Conservation (phyloP, 306 rosid species). For the Quercus engelmannii region DNA sequence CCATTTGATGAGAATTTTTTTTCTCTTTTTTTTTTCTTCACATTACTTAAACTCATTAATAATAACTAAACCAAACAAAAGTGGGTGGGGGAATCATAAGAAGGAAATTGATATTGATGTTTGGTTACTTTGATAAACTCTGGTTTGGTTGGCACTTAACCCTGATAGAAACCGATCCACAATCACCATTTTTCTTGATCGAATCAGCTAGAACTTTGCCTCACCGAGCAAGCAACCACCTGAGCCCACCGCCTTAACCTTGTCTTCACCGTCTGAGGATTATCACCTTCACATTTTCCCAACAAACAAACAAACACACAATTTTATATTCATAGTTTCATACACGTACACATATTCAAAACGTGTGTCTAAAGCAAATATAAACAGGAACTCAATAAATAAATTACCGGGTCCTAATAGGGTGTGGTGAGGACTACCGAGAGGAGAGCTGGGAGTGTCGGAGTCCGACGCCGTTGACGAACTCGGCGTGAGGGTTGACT, state of each 20-base stretch:
- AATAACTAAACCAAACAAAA: slow-evolving; percentile 12
- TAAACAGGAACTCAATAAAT: not conserved
- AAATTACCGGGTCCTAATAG: slow-evolving; percentile 48
- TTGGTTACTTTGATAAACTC: slow-evolving; percentile 41
- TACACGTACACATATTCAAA: too few relatives aligned
- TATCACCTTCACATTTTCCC: slow-evolving; percentile 48
- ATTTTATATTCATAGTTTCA: not conserved
- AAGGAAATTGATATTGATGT: slow-evolving; percentile 13
- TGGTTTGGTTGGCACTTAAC: slow-evolving; percentile 25
- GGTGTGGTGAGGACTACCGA: slow-evolving; percentile 59
- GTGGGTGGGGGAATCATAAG: slow-evolving; percentile 35
- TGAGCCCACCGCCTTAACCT: slow-evolving; percentile 95
- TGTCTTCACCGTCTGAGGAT: slow-evolving; percentile 76
- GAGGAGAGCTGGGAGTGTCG: slow-evolving; percentile 46
- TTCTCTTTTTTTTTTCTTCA: not conserved
- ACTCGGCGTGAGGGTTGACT: slow-evolving; percentile 30
- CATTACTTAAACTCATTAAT: not conserved
- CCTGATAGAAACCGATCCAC: not conserved
- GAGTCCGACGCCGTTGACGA: slow-evolving; percentile 60
- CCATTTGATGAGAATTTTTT: not conserved
- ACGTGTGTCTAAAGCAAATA: too few relatives aligned
- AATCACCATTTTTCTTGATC: too few relatives aligned
- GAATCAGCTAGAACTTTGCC: slow-evolving; percentile 43
- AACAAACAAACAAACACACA: not conserved
- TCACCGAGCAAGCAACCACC: slow-evolving; percentile 93